Evolutionary conservation across 2,329 filamentous ascomycete genomes (phyloP).

Genomic region (Ophiostoma novo-ulmi): DNA sequence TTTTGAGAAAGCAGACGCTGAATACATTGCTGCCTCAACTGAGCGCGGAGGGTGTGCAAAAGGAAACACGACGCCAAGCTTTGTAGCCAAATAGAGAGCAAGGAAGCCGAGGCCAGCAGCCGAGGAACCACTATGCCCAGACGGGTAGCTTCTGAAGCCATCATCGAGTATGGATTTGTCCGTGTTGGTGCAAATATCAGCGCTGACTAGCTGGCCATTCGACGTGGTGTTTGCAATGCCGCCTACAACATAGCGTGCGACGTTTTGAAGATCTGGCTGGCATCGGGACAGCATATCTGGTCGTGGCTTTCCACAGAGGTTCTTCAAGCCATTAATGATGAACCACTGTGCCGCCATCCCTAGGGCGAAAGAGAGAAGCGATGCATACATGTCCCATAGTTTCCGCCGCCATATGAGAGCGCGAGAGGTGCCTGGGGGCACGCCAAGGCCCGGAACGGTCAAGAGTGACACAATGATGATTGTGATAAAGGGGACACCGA

Average conservation of each 20-base stretch:
- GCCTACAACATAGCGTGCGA: constrained; percentile 58
- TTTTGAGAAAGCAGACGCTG: constrained; percentile 70
- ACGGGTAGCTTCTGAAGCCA: constrained; percentile 80
- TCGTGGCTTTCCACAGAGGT: constrained; percentile 73
- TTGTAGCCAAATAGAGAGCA: constrained; percentile 78
- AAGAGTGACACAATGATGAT: constrained; percentile 64
- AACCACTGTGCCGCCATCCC: constrained; percentile 68
- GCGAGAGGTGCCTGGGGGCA: constrained; percentile 57
- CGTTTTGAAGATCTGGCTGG: constrained; percentile 63
- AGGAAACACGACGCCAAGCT: constrained; percentile 69
- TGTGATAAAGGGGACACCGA: constrained; percentile 60
- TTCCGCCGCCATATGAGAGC: constrained; percentile 71
- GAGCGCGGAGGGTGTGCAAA: constrained; percentile 53
- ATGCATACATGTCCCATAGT: constrained; percentile 84
- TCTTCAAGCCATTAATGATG: constrained; percentile 82
- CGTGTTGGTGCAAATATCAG: constrained; percentile 66
- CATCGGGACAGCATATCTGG: constrained; percentile 63
- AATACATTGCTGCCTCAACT: constrained; percentile 46
- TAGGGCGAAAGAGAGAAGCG: constrained; percentile 75
- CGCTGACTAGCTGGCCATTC: constrained; percentile 66
- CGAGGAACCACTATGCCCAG: constrained; percentile 68
- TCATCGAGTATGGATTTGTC: constrained; percentile 62
- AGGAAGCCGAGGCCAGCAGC: constrained; percentile 80
- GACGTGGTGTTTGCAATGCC: constrained; percentile 50
- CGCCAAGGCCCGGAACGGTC: constrained; percentile 67